Evolutionary conservation across 495 filamentous ascomycete species (phyloP), one percentile per base, ranked within the genome.

Genomic region (Penicillium egyptiacum): DNA sequence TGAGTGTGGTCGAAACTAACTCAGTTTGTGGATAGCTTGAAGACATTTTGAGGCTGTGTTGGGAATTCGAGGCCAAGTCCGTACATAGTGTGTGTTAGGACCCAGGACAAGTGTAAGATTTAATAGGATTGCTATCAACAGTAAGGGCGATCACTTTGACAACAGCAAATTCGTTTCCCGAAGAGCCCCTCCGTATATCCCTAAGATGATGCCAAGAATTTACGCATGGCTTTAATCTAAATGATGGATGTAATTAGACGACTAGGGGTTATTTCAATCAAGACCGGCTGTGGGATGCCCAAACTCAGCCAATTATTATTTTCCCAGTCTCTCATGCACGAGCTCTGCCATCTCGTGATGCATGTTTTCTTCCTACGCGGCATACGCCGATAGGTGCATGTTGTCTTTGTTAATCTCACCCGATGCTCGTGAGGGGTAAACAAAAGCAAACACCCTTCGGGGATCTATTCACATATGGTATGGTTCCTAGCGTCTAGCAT

Each of bases 41-140:
- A 40, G 33, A 52, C 49, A 52, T 52, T 16, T 28, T 52, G 49
- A 20, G 31, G 33, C 33, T 52, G 11, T 28, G 20, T 22, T 40
- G 6, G 17, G 30, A 28, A 16, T 35, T 35, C 5, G 14, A 16
- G 33, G 33, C 33, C 33, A 35, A 35, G 33, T 16, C 4, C 14
- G 33, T 16, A 35, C 33, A 35, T 35, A 16, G 12, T 35, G 33
- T 35, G 33, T 12, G 6, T 35, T 5, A 16, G 33, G 14, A 14
- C 9, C 9, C 10, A 30, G 11, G 28, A 30, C 10, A 16, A 35
- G 33, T 16, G 14, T 16, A 35, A 35, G 14, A 35, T 16, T 16
- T 35, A 35, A 35, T 14, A 16, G 33, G 33, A 16, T 35, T n/a
- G n/a, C n/a, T n/a, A n/a, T n/a, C n/a, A n/a, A n/a, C 12, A 35